Conservation (phyloP, 2,329 filamentous ascomycete species). For the Sodiomyces alkalinus region DNA sequence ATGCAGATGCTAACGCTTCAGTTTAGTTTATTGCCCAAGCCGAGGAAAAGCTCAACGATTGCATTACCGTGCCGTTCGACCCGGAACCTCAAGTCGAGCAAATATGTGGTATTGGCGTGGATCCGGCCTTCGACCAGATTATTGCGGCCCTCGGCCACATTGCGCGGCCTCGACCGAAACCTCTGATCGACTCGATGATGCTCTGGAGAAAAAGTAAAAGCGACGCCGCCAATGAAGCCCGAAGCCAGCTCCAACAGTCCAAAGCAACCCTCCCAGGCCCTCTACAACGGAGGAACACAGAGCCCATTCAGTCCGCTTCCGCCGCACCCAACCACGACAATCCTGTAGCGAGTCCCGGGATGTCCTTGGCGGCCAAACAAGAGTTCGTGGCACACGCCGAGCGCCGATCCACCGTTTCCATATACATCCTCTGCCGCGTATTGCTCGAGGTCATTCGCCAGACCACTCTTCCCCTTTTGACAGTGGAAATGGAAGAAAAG, state of each 20-base stretch:
- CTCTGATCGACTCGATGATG: slow-evolving; percentile 94
- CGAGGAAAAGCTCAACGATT: slow-evolving; percentile 90
- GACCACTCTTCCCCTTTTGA: slow-evolving; percentile 69
- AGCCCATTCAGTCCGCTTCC: slow-evolving; percentile 39
- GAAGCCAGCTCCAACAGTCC: slow-evolving; percentile 39
- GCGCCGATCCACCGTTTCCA: slow-evolving; percentile 81
- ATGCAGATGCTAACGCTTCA: slow-evolving; percentile 14
- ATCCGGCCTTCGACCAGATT: slow-evolving; percentile 82
- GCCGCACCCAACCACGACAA: slow-evolving; percentile 14
- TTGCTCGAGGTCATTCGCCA: slow-evolving; percentile 89
- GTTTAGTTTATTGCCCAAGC: slow-evolving; percentile 77
- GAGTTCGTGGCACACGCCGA: slow-evolving; percentile 69
- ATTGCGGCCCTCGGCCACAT: slow-evolving; percentile 90
- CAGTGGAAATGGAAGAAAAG: slow-evolving; percentile 82
- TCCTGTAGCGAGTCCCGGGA: slow-evolving; percentile 13
- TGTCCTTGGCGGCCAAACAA: slow-evolving; percentile 37
- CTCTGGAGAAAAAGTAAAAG: slow-evolving; percentile 95
- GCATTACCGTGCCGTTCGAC: slow-evolving; percentile 64
- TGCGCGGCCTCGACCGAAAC: slow-evolving; percentile 83
- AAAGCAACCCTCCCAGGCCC: slow-evolving; percentile 26
- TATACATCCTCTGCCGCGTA: slow-evolving; percentile 88
- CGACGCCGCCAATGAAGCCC: slow-evolving; percentile 63
- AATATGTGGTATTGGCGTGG: slow-evolving; percentile 80
- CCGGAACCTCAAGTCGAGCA: slow-evolving; percentile 73
- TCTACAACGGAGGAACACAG: slow-evolving; percentile 58